These are phyloP conservation scores for Clausena lansium DNA, from an alignment of 345 rosid species.

Conservation along the genomic window DNA sequence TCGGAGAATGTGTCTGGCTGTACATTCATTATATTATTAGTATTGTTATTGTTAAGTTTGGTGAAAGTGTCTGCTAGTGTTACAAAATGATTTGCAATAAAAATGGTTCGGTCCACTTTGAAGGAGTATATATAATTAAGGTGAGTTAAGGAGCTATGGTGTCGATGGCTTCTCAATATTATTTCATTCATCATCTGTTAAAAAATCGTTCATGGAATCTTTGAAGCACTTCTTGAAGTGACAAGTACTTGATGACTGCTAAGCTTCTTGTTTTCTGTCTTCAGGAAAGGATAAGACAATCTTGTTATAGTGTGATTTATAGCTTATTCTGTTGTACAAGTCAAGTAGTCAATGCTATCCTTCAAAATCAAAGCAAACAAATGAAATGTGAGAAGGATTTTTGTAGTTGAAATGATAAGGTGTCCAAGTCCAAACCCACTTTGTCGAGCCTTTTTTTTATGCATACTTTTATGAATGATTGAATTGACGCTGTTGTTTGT, in stretches of 20 bases:
- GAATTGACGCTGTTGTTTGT: slow-evolving; percentile 6
- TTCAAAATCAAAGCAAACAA: neutral
- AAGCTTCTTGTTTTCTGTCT: neutral
- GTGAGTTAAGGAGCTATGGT: neutral
- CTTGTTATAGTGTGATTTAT: too few relatives aligned
- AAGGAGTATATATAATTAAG: neutral
- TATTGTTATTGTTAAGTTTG: too few relatives aligned
- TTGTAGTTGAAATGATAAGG: neutral
- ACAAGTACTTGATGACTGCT: neutral
- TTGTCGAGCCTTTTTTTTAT: neutral
- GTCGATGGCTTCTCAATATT: neutral
- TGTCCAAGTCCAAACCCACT: slow-evolving; percentile 19
- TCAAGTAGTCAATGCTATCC: too few relatives aligned
- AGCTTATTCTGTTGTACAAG: too few relatives aligned
- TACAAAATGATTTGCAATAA: neutral
- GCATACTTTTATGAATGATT: slow-evolving; percentile 12
- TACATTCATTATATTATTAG: too few relatives aligned
- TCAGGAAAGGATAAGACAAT: too few relatives aligned
- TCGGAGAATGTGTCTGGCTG: neutral
- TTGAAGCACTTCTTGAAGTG: neutral
- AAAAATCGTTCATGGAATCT: too few relatives aligned
- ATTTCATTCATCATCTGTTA: too few relatives aligned
- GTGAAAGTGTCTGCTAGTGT: neutral
- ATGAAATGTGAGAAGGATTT: neutral
- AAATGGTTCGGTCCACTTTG: neutral